Conservation (phyloP, 805 yeast genomes). For the Grigorovia yakushimaensis region DNA sequence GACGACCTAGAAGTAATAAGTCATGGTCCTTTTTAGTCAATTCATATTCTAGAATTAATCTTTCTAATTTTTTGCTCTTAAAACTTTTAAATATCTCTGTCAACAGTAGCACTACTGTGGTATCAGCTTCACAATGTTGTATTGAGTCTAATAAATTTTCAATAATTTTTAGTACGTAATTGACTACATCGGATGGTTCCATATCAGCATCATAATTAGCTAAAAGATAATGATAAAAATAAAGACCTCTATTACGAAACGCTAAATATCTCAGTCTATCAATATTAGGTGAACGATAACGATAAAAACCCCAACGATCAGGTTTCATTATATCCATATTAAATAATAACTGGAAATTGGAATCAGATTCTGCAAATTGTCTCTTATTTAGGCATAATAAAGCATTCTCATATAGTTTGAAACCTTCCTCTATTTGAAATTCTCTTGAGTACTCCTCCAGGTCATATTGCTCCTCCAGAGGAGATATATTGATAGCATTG, state of each 20-base stretch:
- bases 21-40: conserved; percentile 31
- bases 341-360: conserved; percentile 53
- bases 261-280: conserved; percentile 67
- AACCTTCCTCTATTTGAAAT: conserved; percentile 79
- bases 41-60: conserved; percentile 52
- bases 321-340: conserved; percentile 53
- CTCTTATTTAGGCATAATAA: conserved; percentile 47
- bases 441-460: conserved; percentile 89
- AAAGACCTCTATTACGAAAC: conserved; percentile 72
- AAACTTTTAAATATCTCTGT: conserved; percentile 43
- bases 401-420: conserved; percentile 64
- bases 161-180: conserved; percentile 36
- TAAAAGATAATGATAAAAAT: conserved; percentile 38
- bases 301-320: conserved; percentile 31
- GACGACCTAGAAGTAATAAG: conserved; percentile 15
- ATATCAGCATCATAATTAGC: conserved; percentile 11
- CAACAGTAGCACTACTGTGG: conserved; percentile 40
- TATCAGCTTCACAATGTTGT: conserved; percentile 60
- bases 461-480: conserved; percentile 57
- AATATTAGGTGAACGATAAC: conserved; percentile 50
- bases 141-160: conserved; percentile 60
- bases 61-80: conserved; percentile 38
- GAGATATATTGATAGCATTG: conserved; percentile 68
- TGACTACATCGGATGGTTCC: conserved; percentile 32
- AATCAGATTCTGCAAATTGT: conserved; percentile 40